These are phyloP conservation scores for Paxillus involutus DNA, from an alignment of 768 basidiomycete genomes.

Conservation along the genomic window DNA sequence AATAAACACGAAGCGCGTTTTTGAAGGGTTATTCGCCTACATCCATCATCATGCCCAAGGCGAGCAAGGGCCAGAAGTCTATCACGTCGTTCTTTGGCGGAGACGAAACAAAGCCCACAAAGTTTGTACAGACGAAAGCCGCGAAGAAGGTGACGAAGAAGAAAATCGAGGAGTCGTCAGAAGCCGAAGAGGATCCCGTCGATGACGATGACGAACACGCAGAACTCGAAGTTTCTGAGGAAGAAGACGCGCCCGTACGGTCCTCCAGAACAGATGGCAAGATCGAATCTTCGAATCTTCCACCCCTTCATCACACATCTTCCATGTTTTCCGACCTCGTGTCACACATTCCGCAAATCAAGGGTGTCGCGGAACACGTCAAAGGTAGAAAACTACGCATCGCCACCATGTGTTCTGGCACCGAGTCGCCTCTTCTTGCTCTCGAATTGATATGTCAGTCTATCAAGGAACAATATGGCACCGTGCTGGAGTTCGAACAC, in stretches of 20 bases:
- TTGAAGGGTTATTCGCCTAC: background rate
- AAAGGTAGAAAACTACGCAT: slow-evolving; percentile 84
- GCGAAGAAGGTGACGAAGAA: slow-evolving; percentile 32
- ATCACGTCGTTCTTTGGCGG: slow-evolving; percentile 56
- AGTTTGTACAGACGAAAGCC: slow-evolving; percentile 24
- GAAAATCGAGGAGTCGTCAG: slow-evolving; percentile 30
- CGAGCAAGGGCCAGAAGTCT: slow-evolving; percentile 51
- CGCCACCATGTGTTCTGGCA: slow-evolving; percentile 97
- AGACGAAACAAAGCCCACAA: slow-evolving; percentile 26
- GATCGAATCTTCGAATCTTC: slow-evolving; percentile 61
- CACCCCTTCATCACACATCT: slow-evolving; percentile 72
- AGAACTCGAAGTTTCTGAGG: slow-evolving; percentile 30
- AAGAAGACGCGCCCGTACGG: slow-evolving; percentile 32
- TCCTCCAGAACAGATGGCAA: slow-evolving; percentile 37
- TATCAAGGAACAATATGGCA: slow-evolving; percentile 63
- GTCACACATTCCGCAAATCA: slow-evolving; percentile 61
- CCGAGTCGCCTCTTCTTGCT: slow-evolving; percentile 91
- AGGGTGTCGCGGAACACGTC: slow-evolving; percentile 62
- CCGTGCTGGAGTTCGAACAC: slow-evolving; percentile 77
- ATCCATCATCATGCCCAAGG: slow-evolving; percentile 46
- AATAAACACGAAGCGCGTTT: slow-evolving; percentile 19
- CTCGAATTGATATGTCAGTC: slow-evolving; percentile 80
- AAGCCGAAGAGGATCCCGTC: slow-evolving; percentile 31
- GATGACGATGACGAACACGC: slow-evolving; percentile 33
- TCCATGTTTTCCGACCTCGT: slow-evolving; percentile 79